Evolutionary conservation across 495 filamentous ascomycete species (phyloP), one percentile per base, ranked within the genome.

Genomic region (Staphylotrichum longicolle): DNA sequence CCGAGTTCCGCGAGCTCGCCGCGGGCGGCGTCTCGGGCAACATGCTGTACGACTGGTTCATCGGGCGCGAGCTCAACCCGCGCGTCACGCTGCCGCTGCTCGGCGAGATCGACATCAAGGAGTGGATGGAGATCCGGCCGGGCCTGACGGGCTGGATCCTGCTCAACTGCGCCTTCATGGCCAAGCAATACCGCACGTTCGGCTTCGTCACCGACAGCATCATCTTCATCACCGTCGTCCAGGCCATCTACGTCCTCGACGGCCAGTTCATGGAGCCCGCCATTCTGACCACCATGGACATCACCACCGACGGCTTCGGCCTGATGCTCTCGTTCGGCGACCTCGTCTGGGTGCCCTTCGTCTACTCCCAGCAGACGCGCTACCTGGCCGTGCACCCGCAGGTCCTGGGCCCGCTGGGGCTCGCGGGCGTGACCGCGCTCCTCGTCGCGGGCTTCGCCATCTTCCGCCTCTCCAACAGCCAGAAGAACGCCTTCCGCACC

Each of bases 311-410:
- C 68, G 95, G 94, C 12, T 97, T 98, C 67, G 95, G 94, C 49
- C 91, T 89, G 73, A 98, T 98, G 94, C 78, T 98, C n/a, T 80
- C 89, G 3, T 98, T 97, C 65, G 94, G 93, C 40, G 94, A 98
- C 68, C 80, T 97, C 4, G 90, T 87, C 66, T 98, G 94, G 95
- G 81, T 97, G 9, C 94, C 94, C 3, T 93, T 97, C 77, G 78
- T 88, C 57, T 98, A 96, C 81, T 88, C 83, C 44, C 78, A 91
- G 54, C 93, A 96, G 74, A 84, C 88, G 14, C 84, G 91, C n/a
- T 98, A 98, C 70, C 85, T 98, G 15, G 82, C 93, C 14, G 79
- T 86, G 9, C 88, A 94, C 76, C 94, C 94, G 1, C 77, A 91
- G 35, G 75, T 85, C 41, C 88, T 98, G 3, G 92, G 92, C 2